phyloP scores from a whole-genome alignment of 495 filamentous ascomycete species.

The Aspergillus saccharolyticus region DNA sequence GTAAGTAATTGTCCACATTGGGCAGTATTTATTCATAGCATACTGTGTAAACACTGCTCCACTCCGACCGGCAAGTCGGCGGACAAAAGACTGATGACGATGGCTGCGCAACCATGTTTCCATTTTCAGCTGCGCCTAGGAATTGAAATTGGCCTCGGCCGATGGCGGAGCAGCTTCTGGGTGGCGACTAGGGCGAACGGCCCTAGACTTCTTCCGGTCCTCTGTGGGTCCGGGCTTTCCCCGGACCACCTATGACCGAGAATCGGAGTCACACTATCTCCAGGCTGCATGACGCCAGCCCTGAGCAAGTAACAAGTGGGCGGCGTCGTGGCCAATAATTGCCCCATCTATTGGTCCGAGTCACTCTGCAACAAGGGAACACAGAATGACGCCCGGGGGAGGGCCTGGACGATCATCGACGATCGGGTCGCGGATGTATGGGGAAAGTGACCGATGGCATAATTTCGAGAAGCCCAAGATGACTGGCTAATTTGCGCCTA shows the following conservation, averaged over 20 bases:
- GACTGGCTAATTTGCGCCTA: no score
- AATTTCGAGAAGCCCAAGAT: conserved; percentile 1
- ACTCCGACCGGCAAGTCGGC: not conserved
- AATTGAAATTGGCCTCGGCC: conserved; percentile 15
- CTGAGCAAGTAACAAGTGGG: conserved; percentile 14
- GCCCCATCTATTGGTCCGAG: conserved; percentile 12
- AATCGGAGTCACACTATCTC: conserved; percentile 28
- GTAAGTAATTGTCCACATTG: no score
- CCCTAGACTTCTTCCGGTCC: conserved; percentile 25
- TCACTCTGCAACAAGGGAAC: not conserved
- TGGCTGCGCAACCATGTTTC: conserved; percentile 4
- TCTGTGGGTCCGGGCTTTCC: not conserved
- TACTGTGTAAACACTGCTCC: not conserved
- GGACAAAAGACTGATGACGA: not conserved
- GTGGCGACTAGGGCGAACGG: conserved; percentile 12
- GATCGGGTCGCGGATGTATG: conserved; percentile 11
- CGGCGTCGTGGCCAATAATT: conserved; percentile 32
- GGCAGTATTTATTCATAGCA: no score
- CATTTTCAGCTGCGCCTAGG: conserved; percentile 3
- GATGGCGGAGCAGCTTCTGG: conserved; percentile 32
- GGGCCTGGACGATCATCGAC: conserved; percentile 12
- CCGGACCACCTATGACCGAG: conserved; percentile 24
- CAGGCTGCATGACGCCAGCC: conserved; percentile 38
- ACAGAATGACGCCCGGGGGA: conserved; percentile 1
- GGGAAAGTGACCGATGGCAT: conserved; percentile 10